phyloP scores from a whole-genome alignment of 2,329 filamentous ascomycete species.

The Neoarthrinium moseri region DNA sequence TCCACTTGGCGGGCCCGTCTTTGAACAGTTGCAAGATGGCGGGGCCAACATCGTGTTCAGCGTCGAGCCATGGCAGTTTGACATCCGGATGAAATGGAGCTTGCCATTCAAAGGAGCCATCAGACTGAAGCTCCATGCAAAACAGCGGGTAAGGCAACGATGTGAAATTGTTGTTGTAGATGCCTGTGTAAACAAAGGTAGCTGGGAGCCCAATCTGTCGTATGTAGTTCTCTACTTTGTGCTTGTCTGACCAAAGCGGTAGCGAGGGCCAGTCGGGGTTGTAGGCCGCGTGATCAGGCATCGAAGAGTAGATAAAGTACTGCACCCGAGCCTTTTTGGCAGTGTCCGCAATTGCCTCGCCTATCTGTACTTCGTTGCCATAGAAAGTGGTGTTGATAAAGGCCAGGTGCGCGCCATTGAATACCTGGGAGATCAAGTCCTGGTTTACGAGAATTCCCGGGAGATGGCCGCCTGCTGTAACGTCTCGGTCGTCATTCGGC shows the following conservation, averaged over 20 bases:
- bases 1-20: constrained; percentile 84
- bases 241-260: constrained; percentile 90
- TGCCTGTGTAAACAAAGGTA: constrained; percentile 93
- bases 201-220: constrained; percentile 78
- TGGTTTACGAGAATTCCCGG: constrained; percentile 68
- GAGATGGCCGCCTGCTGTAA: constrained; percentile 67
- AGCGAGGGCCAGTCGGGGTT: constrained; percentile 75
- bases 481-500: constrained; percentile 54
- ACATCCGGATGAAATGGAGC: constrained; percentile 90
- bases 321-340: constrained; percentile 81
- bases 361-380: constrained; percentile 89
- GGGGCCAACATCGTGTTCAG: constrained; percentile 92
- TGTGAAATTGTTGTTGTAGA: constrained; percentile 99
- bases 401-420: constrained; percentile 80
- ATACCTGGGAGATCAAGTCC: constrained; percentile 72
- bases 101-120: constrained; percentile 88
- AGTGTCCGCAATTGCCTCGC: constrained; percentile 82
- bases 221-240: constrained; percentile 89
- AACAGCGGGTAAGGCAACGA: constrained; percentile 89
- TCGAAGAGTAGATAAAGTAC: constrained; percentile 94
- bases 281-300: constrained; percentile 90
- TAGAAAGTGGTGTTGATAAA: constrained; percentile 99
- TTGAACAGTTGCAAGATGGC: constrained; percentile 94
- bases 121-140: constrained; percentile 83
- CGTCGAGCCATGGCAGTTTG: constrained; percentile 91